A percentile compares a stretch with the other conserved stretches of the same genome.
phyloP scores from a whole-genome alignment of 176 grass and related monocot species.

The Ensete glaucum region DNA sequence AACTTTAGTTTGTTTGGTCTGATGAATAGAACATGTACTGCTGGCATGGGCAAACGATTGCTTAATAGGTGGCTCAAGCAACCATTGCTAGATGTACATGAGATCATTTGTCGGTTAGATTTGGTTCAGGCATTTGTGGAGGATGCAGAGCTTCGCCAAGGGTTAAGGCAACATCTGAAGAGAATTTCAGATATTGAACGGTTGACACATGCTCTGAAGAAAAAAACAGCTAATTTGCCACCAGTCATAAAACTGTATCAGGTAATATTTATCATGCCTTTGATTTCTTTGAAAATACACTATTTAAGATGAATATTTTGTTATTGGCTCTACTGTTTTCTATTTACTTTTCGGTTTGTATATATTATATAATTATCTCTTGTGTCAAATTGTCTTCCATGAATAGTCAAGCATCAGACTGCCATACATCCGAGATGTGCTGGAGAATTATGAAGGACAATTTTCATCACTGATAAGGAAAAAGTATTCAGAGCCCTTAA shows the following conservation, averaged over 20 bases:
- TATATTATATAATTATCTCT: slow-evolving; percentile 13
- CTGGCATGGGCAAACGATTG: slow-evolving; percentile 90
- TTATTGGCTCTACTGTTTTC: background rate
- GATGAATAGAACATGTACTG: slow-evolving; percentile 95
- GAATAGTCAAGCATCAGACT: slow-evolving; percentile 55
- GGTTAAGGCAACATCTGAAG: slow-evolving; percentile 74
- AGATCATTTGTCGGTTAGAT: slow-evolving; percentile 81
- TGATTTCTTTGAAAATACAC: background rate
- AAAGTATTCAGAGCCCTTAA: slow-evolving; percentile 49
- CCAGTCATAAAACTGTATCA: slow-evolving; percentile 96
- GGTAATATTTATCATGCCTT: slow-evolving; percentile 30
- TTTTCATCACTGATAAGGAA: slow-evolving; percentile 60
- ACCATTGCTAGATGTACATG: slow-evolving; percentile 70
- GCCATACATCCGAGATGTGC: slow-evolving; percentile 50
- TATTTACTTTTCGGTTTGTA: background rate
- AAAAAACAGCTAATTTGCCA: slow-evolving; percentile 54
- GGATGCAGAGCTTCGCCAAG: slow-evolving; percentile 68
- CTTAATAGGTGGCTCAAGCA: slow-evolving; percentile 94
- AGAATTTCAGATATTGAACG: slow-evolving; percentile 81
- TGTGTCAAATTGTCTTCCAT: slow-evolving; percentile 13
- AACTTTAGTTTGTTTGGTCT: slow-evolving; percentile 98
- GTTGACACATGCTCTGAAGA: slow-evolving; percentile 51
- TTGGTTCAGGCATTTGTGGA: slow-evolving; percentile 88
- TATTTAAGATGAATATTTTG: background rate
- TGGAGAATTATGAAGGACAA: slow-evolving; percentile 65